phyloP scores from a whole-genome alignment of 1,139 yeast species.

The Saccharomyces pastorianus region DNA sequence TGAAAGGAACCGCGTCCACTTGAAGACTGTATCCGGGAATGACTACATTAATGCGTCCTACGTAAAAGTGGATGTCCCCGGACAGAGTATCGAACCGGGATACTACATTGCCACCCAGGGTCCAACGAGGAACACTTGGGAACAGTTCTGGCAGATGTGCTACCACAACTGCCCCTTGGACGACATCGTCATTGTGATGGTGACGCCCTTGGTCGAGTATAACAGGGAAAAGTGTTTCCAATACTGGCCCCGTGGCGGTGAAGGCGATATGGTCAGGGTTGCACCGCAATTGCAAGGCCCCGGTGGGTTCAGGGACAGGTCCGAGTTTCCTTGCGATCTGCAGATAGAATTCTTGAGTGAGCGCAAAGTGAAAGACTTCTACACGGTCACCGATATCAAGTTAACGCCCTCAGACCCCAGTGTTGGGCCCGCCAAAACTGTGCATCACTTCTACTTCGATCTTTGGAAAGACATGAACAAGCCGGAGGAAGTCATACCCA shows the following conservation, averaged over 20 bases:
- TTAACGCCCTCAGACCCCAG: slow-evolving; percentile 14
- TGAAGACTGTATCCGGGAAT: slow-evolving; percentile 32
- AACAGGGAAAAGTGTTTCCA: slow-evolving; percentile 55
- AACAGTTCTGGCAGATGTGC: slow-evolving; percentile 85
- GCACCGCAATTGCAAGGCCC: slow-evolving; percentile 18
- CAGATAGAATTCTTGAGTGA: slow-evolving; percentile 14
- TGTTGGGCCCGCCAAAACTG: slow-evolving; percentile 25
- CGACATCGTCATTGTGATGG: slow-evolving; percentile 66
- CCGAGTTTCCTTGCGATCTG: slow-evolving; percentile 17
- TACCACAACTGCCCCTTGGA: slow-evolving; percentile 39
- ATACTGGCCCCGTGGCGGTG: slow-evolving; percentile 53
- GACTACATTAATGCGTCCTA: slow-evolving; percentile 44
- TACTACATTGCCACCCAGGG: slow-evolving; percentile 61
- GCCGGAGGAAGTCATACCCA: slow-evolving; percentile 34
- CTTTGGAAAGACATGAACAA: slow-evolving; percentile 42
- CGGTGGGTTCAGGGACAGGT: slow-evolving; percentile 16
- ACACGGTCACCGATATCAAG: slow-evolving; percentile 22
- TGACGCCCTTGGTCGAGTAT: slow-evolving; percentile 67
- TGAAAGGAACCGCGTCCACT: slow-evolving; percentile 46
- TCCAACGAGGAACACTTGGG: slow-evolving; percentile 54
- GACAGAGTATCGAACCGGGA: slow-evolving; percentile 20
- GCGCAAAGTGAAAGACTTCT: slow-evolving; percentile 17
- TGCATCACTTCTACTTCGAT: slow-evolving; percentile 38
- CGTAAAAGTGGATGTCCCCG: slow-evolving; percentile 26
- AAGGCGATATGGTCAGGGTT: slow-evolving; percentile 6